These are phyloP conservation scores for Tothia fuscella DNA, from an alignment of 2,329 filamentous ascomycete genomes.

Conservation along the genomic window DNA sequence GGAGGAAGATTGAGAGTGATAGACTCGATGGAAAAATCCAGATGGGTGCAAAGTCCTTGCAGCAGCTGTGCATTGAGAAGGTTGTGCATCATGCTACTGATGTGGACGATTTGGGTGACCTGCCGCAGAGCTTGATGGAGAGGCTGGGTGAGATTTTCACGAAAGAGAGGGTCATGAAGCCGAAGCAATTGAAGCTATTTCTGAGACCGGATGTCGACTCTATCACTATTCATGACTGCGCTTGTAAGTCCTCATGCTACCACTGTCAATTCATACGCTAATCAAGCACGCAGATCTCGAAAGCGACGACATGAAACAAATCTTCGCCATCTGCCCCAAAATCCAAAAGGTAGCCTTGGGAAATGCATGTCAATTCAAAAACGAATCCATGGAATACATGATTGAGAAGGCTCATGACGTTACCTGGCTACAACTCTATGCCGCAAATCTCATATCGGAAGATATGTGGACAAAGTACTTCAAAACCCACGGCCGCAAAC, in stretches of 20 bases:
- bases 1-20: constrained; percentile 71
- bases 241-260: constrained; percentile 27
- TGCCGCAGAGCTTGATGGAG: constrained; percentile 45
- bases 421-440: constrained; percentile 66
- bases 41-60: constrained; percentile 56
- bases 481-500: constrained; percentile 47
- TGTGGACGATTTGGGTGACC: constrained; percentile 52
- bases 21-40: constrained; percentile 63
- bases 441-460: constrained; percentile 72
- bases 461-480: constrained; percentile 63
- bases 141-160: constrained; percentile 52
- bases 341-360: constrained; percentile 62
- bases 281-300: constrained; percentile 45
- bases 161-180: constrained; percentile 47
- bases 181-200: constrained; percentile 37
- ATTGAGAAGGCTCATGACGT: constrained; percentile 57
- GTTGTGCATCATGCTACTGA: constrained; percentile 51
- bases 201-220: constrained; percentile 40
- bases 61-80: constrained; percentile 53
- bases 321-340: constrained; percentile 63
- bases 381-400: constrained; percentile 70
- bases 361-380: constrained; percentile 86
- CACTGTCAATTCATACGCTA: constrained; percentile 6
- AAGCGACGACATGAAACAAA: constrained; percentile 64
- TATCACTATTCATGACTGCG: constrained; percentile 50